phyloP scores from a whole-genome alignment of 2,329 filamentous ascomycete species.

The Alternaria solani region DNA sequence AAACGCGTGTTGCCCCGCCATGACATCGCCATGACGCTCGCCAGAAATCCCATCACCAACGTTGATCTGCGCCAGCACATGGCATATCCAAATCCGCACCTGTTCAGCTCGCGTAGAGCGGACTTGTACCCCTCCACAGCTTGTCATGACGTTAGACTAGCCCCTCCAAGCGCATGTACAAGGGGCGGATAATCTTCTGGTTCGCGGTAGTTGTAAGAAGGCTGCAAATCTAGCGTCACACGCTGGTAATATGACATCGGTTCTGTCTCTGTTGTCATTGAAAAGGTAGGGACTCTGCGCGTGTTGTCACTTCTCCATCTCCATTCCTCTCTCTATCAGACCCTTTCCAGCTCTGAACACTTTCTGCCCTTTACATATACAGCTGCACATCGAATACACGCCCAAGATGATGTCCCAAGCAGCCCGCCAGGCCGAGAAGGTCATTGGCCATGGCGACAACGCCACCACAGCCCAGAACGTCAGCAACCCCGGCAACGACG shows the following conservation, averaged over 20 bases:
- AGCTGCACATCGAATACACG: constrained; percentile 13
- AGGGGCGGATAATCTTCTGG: constrained; percentile 26
- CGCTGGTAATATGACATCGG: constrained; percentile 36
- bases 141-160: constrained; percentile 43
- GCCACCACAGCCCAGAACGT: constrained; percentile 74
- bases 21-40: constrained; percentile 42
- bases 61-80: constrained; percentile 29
- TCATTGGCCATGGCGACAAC: constrained; percentile 72
- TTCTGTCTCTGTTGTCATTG: constrained; percentile 15
- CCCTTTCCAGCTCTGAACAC: neutral
- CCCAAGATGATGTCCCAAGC: constrained; percentile 56
- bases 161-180: constrained; percentile 36
- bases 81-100: constrained; percentile 13
- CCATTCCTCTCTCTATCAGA: neutral
- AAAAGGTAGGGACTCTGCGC: constrained; percentile 22
- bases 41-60: constrained; percentile 22
- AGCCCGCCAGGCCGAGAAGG: constrained; percentile 72
- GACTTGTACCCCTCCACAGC: constrained; percentile 29
- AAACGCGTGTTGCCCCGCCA: constrained; percentile 26
- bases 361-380: neutral
- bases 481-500: constrained; percentile 63
- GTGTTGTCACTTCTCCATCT: constrained; percentile 1
- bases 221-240: constrained; percentile 22
- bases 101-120: constrained; percentile 17
- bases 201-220: constrained; percentile 31